These are phyloP conservation scores for Candida xyloterini DNA, from an alignment of 805 yeast genomes.

Conservation along the genomic window DNA sequence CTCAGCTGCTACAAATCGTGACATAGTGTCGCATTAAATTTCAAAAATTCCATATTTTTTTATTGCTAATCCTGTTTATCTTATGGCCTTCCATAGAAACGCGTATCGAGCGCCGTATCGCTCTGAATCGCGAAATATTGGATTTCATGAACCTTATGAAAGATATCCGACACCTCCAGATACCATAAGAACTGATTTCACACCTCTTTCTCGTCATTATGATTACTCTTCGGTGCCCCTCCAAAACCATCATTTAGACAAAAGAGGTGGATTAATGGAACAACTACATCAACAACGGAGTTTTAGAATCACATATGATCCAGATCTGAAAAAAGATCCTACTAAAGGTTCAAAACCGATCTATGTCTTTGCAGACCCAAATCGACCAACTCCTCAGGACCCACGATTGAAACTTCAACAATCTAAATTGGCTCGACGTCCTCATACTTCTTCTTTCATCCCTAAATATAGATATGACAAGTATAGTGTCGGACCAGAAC, in stretches of 20 bases:
- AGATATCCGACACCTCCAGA: slow-evolving; percentile 6
- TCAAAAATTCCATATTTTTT: background rate
- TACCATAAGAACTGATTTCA: background rate
- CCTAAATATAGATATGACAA: slow-evolving; percentile 54
- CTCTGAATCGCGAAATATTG: background rate
- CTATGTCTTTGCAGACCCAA: slow-evolving; percentile 36
- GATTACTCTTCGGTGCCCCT: slow-evolving; percentile 14
- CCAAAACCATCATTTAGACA: slow-evolving; percentile 22
- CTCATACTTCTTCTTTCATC: slow-evolving; percentile 8
- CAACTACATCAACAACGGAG: slow-evolving; percentile 7
- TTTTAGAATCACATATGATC: slow-evolving; percentile 48
- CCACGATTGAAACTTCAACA: slow-evolving; percentile 19
- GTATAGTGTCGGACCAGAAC: slow-evolving; percentile 72
- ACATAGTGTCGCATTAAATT: slow-evolving; percentile 8
- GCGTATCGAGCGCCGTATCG: slow-evolving; percentile 5
- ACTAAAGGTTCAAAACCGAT: slow-evolving; percentile 31
- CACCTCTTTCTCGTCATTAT: slow-evolving; percentile 11
- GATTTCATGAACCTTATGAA: background rate
- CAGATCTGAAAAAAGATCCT: slow-evolving; percentile 41
- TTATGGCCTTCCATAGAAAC: slow-evolving; percentile 5
- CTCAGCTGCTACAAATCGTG: slow-evolving; percentile 24
- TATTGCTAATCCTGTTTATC: slow-evolving; percentile 2
- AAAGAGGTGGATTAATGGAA: background rate
- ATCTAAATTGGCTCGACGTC: slow-evolving; percentile 11
- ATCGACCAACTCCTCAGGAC: slow-evolving; percentile 26